phyloP scores from a whole-genome alignment of 768 basidiomycete species.

The Leucocoprinus sp. region DNA sequence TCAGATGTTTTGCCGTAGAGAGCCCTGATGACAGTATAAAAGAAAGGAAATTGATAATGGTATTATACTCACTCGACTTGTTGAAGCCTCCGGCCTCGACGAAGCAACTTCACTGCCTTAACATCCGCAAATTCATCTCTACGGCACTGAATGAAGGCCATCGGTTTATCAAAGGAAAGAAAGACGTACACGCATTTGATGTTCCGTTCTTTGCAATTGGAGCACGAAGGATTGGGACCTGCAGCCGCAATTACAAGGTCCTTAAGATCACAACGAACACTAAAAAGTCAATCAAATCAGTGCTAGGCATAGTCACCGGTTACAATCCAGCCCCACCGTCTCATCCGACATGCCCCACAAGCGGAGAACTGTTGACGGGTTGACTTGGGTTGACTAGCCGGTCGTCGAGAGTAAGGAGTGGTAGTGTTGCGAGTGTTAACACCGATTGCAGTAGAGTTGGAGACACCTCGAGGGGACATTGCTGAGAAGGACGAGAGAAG shows the following conservation, averaged over 20 bases:
- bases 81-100: conserved; percentile 71
- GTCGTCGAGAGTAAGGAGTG: conserved; percentile 40
- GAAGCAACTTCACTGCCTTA: conserved; percentile 80
- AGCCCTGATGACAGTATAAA: conserved; percentile 36
- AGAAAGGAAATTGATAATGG: background rate
- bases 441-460: conserved; percentile 27
- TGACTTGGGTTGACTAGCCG: conserved; percentile 61
- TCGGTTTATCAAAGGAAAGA: conserved; percentile 3
- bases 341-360: conserved; percentile 87
- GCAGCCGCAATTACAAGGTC: conserved; percentile 55
- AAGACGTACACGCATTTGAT: conserved; percentile 91
- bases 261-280: conserved; percentile 91
- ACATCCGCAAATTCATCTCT: conserved; percentile 91
- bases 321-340: conserved; percentile 43
- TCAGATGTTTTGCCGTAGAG: conserved; percentile 67
- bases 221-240: conserved; percentile 51
- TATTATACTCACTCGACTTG: conserved; percentile 67
- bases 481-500: conserved; percentile 16
- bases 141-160: conserved; percentile 12
- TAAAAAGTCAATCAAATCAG: conserved; percentile 22
- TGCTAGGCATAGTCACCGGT: conserved; percentile 4
- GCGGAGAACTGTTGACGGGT: conserved; percentile 84
- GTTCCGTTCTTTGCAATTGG: conserved; percentile 84
- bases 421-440: conserved; percentile 21
- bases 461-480: conserved; percentile 53